A percentile compares a stretch with the other conserved stretches of the same genome.
These are phyloP conservation scores for Clitopilus hobsonii DNA, from an alignment of 768 basidiomycete species.

Conservation along the genomic window DNA sequence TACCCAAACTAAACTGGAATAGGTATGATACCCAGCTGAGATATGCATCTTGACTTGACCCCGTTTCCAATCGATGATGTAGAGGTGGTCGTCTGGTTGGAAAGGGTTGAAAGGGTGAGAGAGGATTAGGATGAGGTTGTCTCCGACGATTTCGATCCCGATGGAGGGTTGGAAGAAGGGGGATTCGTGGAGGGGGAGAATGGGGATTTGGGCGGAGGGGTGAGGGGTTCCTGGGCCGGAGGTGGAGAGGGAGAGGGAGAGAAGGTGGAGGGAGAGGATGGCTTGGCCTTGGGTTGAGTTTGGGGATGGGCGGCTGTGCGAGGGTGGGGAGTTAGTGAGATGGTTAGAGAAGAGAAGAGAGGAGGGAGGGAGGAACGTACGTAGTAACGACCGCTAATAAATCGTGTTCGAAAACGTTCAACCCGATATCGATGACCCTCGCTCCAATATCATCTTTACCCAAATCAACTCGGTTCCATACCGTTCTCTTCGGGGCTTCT, in stretches of 20 bases:
- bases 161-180: slow-evolving; percentile 3
- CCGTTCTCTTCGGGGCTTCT: slow-evolving; percentile 13
- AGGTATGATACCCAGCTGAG: slow-evolving; percentile 12
- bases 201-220: slow-evolving; percentile 9
- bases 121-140: slow-evolving; percentile 10
- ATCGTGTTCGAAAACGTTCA: slow-evolving; percentile 38
- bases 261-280: slow-evolving; percentile 1
- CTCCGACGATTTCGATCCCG: slow-evolving; percentile 15
- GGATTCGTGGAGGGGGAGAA: not conserved
- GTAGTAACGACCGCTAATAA: slow-evolving; percentile 35
- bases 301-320: not conserved
- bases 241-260: slow-evolving; percentile 6
- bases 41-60: slow-evolving; percentile 7
- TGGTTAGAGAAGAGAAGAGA: not conserved
- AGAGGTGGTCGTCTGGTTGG: slow-evolving; percentile 4
- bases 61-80: slow-evolving; percentile 15
- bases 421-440: slow-evolving; percentile 35
- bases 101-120: not conserved
- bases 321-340: not conserved
- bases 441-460: slow-evolving; percentile 21
- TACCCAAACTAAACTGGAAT: slow-evolving; percentile 28
- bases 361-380: slow-evolving; percentile 17
- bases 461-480: slow-evolving; percentile 22
- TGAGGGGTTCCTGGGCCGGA: slow-evolving; percentile 9
- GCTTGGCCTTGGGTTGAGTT: not conserved